Percentiles rank a stretch among this genome's conserved stretches.
phyloP scores from a whole-genome alignment of 2,329 filamentous ascomycete species.

The Pseudogymnoascus sp. region DNA sequence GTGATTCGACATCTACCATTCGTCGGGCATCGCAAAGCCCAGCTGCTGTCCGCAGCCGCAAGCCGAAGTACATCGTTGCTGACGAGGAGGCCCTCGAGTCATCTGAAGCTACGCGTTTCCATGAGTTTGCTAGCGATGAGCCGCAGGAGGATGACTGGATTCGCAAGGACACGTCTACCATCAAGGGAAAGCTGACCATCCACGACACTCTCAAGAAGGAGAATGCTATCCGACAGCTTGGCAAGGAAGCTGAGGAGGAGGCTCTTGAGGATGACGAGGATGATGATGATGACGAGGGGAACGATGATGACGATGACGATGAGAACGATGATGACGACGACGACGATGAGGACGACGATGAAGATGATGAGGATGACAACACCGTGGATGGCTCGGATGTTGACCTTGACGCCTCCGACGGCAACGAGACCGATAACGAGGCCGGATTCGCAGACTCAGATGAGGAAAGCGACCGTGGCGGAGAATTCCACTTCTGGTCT shows the following conservation, averaged over 20 bases:
- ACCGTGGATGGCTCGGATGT: slow-evolving; percentile 56
- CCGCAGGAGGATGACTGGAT: slow-evolving; percentile 90
- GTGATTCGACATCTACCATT: slow-evolving; percentile 21
- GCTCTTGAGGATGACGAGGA: slow-evolving; percentile 67
- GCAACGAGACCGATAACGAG: slow-evolving; percentile 77
- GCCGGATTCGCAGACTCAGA: slow-evolving; percentile 64
- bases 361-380: slow-evolving; percentile 42
- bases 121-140: slow-evolving; percentile 83
- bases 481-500: slow-evolving; percentile 61
- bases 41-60: slow-evolving; percentile 31
- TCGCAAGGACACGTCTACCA: slow-evolving; percentile 54
- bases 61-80: slow-evolving; percentile 28
- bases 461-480: slow-evolving; percentile 56
- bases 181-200: slow-evolving; percentile 70
- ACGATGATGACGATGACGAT: slow-evolving; percentile 41
- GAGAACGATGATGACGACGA: slow-evolving; percentile 45
- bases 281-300: slow-evolving; percentile 37
- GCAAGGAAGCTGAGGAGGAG: slow-evolving; percentile 86
- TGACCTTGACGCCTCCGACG: slow-evolving; percentile 58
- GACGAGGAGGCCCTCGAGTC: slow-evolving; percentile 24
- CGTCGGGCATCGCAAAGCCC: slow-evolving; percentile 35
- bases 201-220: slow-evolving; percentile 87
- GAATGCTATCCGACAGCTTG: slow-evolving; percentile 76
- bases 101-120: slow-evolving; percentile 59
- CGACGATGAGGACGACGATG: slow-evolving; percentile 53